Conservation (phyloP, 148 eudicot genomes). For the Chenopodium formosanum region DNA sequence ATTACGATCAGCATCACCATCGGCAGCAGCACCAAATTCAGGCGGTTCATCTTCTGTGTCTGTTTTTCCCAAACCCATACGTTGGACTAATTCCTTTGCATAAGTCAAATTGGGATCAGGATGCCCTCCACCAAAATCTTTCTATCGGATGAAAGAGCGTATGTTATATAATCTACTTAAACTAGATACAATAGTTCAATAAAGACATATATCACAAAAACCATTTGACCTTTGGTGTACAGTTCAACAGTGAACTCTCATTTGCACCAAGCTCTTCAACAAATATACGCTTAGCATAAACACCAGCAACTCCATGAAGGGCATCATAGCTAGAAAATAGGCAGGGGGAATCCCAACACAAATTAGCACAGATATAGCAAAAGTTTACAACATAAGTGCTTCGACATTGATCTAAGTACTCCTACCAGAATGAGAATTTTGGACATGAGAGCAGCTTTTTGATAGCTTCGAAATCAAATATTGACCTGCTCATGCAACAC, state of each 20-base stretch:
- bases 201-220: neutral
- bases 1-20: slow-evolving; percentile 98
- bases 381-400: neutral
- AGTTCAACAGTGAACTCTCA: slow-evolving; percentile 75
- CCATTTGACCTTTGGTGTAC: slow-evolving; percentile 73
- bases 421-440: slow-evolving; percentile 82
- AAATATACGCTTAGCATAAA: slow-evolving; percentile 84
- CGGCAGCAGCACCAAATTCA: slow-evolving; percentile 98
- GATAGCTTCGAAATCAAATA: slow-evolving; percentile 81
- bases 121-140: slow-evolving; percentile 98
- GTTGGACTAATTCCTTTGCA: slow-evolving; percentile 87
- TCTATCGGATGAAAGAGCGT: slow-evolving; percentile 39
- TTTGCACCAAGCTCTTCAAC: slow-evolving; percentile 89
- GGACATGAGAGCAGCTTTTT: slow-evolving; percentile 79
- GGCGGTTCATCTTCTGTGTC: slow-evolving; percentile 63
- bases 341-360: neutral
- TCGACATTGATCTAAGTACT: slow-evolving; percentile 11
- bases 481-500: slow-evolving; percentile 54
- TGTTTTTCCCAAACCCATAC: slow-evolving; percentile 91
- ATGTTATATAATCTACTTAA: slow-evolving; percentile 1
- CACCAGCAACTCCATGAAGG: slow-evolving; percentile 97
- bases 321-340: slow-evolving; percentile 68
- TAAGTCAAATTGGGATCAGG: slow-evolving; percentile 99
- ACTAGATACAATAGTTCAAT: neutral
- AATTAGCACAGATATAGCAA: slow-evolving; percentile 8